Evolutionary conservation across 2,329 filamentous ascomycete species (phyloP), one percentile per base, ranked within the genome.

Genomic region (Bipolaris zeicola): DNA sequence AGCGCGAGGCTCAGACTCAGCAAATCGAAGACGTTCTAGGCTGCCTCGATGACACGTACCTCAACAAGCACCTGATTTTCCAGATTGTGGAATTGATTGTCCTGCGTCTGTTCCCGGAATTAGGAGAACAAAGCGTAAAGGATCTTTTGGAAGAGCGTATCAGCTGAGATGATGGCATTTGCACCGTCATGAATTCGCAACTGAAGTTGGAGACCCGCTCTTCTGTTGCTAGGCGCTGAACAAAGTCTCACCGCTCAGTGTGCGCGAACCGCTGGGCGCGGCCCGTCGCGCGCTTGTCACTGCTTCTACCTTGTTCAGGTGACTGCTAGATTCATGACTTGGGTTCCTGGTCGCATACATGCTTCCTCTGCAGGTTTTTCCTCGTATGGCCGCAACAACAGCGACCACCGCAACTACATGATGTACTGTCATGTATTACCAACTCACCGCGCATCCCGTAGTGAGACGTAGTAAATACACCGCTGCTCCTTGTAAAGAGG

Each of bases 51-150:
- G 92, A 97, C 76, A 81, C 84, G 49, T 96, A 96, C 78, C 89
- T 92, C 77, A 99, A 99, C 78, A 96, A 93, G 79, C 92, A 97
- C 78, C 80, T 98, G 31, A 80, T 96, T 65, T 96, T 96, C 71
- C 83, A 86, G 42, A 81, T 95, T 45, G 78, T 98, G 33, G 95
- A 99, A 78, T 78, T 94, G 55, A 74, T 96, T 2, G 80, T 97
- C n/a, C 85, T 92, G 54, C 86, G 89, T 62, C 76, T 98, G 60
- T 85, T 96, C 71, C 95, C 95, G 4, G 95, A 99, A 78, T 75
- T 98, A 67, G 83, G 83, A 51, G 89, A 91, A 67, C 87, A 85
- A 72, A 86, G 87, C 36, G 84, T 91, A 28, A 81, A 82, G 52
- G 90, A 92, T 68, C 77, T 96, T 53, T 86, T 90, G 84, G 87